These are phyloP conservation scores for Talaromyces sp. DNA, from an alignment of 2,329 filamentous ascomycete genomes.

Conservation along the genomic window DNA sequence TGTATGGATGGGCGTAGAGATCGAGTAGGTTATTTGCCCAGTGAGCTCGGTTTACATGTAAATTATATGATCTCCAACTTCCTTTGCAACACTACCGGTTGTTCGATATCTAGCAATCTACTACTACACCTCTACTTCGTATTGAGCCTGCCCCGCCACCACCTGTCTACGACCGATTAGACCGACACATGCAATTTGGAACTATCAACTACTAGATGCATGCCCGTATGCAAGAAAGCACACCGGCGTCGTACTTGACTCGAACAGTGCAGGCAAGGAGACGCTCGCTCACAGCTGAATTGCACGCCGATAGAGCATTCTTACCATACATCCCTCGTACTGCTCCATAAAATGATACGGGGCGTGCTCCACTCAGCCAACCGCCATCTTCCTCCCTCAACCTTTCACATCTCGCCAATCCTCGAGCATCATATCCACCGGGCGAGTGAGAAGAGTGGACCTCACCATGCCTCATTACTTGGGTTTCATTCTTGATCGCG, in stretches of 20 bases:
- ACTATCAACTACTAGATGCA: constrained; percentile 2
- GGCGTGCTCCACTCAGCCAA: background rate
- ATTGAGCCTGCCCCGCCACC: background rate
- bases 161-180: background rate
- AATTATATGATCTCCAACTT: background rate
- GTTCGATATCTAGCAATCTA: too few relatives aligned
- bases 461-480: background rate
- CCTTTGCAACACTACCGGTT: background rate
- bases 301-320: background rate
- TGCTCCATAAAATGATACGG: background rate
- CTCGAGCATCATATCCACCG: background rate
- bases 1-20: background rate
- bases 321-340: background rate
- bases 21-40: background rate
- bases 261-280: background rate
- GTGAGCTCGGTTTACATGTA: background rate
- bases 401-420: background rate
- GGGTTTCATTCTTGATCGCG: background rate
- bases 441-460: constrained; percentile 3
- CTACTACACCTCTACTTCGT: background rate
- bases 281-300: background rate
- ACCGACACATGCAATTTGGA: background rate
- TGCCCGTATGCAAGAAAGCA: constrained; percentile 1
- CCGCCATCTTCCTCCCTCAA: background rate
- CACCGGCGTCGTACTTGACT: background rate